Evolutionary conservation across 148 eudicot genomes (phyloP), one percentile per base, ranked within the genome.

Genomic region (Diospyros lotus): DNA sequence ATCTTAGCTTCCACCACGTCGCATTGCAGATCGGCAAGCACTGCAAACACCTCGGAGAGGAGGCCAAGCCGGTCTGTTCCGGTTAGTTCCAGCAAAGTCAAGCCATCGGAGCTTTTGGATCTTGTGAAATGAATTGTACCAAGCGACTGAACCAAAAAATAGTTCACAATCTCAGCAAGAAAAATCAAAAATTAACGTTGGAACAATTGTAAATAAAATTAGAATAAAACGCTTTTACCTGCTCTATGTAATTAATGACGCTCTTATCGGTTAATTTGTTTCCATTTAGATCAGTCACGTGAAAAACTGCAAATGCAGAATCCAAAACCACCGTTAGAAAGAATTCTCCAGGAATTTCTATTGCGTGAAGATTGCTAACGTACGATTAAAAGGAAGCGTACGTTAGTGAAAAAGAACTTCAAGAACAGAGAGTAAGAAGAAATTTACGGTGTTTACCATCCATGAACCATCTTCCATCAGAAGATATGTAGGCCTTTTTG

Each of bases 381-480:
- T 28, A 28, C 28, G 28, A 28, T 0, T 0, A 38, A 71, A 64
- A 73, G 63, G 65, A 48, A 12, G 65, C 63, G 17, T 7, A 77
- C 42, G 41, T 48, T 75, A 76, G 61, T 4, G 28, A 28, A 28
- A 14, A 48, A 46, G 4, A 64, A 2, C 38, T 6, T 10, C 64
- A 71, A 54, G 50, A 56, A 55, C 40, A 51, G 6, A 68, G 18
- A 3, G 44, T 44, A 9, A 3, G 4, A 9, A 39, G 7, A 15
- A 10, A 5, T 4, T 9, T 3, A 40, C 28, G n/a, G n/a, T 41
- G 70, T 88, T 80, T 66, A 94, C 98, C 98, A 72, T 92, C 98
- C 98, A 94, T 94, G 85, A 89, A 92, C 98, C 98, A 94, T 60
- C 91, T 82, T 58, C 98, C 98, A 76, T 94, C 98, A 1, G 96